Evolutionary conservation across 2,329 filamentous ascomycete genomes (phyloP).

Genomic region (Colletotrichum sp.): DNA sequence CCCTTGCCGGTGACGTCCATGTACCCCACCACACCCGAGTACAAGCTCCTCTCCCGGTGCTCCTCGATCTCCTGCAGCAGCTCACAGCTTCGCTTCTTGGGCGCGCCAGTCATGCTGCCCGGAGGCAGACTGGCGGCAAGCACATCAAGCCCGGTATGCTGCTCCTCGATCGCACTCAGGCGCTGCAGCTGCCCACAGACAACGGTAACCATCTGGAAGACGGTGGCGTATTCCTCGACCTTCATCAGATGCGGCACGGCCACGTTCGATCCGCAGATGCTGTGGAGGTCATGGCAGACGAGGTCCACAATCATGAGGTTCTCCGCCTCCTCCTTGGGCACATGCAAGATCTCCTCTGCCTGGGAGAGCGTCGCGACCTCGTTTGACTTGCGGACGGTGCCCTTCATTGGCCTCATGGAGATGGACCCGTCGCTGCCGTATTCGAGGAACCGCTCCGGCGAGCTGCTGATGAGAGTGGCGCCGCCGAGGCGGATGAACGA

Average conservation of each 20-base stretch:
- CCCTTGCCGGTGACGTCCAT: constrained; percentile 84
- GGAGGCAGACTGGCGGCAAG: constrained; percentile 82
- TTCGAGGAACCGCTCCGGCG: constrained; percentile 86
- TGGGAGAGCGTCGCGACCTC: constrained; percentile 70
- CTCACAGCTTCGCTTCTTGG: constrained; percentile 91
- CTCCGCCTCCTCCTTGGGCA: constrained; percentile 91
- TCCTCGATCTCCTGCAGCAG: constrained; percentile 75
- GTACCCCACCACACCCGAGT: constrained; percentile 90
- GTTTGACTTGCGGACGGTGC: constrained; percentile 82
- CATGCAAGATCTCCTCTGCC: constrained; percentile 74
- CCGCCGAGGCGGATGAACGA: constrained; percentile 76
- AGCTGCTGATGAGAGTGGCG: constrained; percentile 79
- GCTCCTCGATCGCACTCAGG: constrained; percentile 14
- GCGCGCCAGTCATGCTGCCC: constrained; percentile 95
- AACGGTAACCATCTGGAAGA: constrained; percentile 90
- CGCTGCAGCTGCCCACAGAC: constrained; percentile 71
- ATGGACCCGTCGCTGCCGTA: constrained; percentile 58
- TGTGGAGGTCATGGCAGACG: constrained; percentile 90
- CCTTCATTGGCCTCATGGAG: constrained; percentile 94
- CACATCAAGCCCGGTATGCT: constrained; percentile 73
- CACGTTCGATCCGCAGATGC: constrained; percentile 79
- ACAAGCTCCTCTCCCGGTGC: constrained; percentile 70
- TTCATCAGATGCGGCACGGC: constrained; percentile 78
- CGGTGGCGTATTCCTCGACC: constrained; percentile 89
- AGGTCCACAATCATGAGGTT: constrained; percentile 98